These are phyloP conservation scores for Sclerotinia minor DNA, from an alignment of 2,329 filamentous ascomycete genomes.

Conservation along the genomic window DNA sequence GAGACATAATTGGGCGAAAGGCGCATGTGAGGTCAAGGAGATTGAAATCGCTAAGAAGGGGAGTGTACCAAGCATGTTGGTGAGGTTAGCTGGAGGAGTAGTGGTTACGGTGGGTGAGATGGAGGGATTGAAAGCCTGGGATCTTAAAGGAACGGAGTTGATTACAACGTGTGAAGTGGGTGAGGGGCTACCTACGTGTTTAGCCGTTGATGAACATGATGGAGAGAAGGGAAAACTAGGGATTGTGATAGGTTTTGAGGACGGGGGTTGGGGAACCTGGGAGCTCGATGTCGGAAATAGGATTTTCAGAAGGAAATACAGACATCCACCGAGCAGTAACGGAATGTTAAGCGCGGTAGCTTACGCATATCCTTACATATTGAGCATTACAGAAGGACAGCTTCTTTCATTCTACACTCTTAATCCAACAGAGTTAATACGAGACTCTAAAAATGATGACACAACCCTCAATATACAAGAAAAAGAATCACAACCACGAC, in stretches of 20 bases:
- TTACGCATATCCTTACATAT: slow-evolving; percentile 70
- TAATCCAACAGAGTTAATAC: neutral
- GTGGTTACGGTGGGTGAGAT: slow-evolving; percentile 73
- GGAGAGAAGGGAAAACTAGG: slow-evolving; percentile 51
- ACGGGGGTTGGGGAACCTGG: slow-evolving; percentile 74
- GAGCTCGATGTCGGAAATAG: slow-evolving; percentile 51
- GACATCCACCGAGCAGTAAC: slow-evolving; percentile 37
- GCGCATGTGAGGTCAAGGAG: slow-evolving; percentile 77
- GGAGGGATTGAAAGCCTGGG: slow-evolving; percentile 77
- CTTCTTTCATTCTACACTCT: slow-evolving; percentile 71
- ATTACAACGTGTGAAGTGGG: slow-evolving; percentile 53
- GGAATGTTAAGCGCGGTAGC: slow-evolving; percentile 66
- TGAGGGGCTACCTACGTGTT: slow-evolving; percentile 54
- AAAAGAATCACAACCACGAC: slow-evolving; percentile 10
- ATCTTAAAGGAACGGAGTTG: slow-evolving; percentile 61
- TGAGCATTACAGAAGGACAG: slow-evolving; percentile 75
- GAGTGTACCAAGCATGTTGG: slow-evolving; percentile 60
- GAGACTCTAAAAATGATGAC: neutral
- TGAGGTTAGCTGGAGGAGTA: slow-evolving; percentile 74
- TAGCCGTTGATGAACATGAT: slow-evolving; percentile 62
- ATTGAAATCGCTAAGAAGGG: slow-evolving; percentile 51
- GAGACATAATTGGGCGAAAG: slow-evolving; percentile 86
- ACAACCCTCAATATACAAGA: neutral
- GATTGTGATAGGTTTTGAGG: slow-evolving; percentile 67
- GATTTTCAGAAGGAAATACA: slow-evolving; percentile 31